Evolutionary conservation across 2,329 filamentous ascomycete species (phyloP).

Genomic region (Fusarium subtropicale): DNA sequence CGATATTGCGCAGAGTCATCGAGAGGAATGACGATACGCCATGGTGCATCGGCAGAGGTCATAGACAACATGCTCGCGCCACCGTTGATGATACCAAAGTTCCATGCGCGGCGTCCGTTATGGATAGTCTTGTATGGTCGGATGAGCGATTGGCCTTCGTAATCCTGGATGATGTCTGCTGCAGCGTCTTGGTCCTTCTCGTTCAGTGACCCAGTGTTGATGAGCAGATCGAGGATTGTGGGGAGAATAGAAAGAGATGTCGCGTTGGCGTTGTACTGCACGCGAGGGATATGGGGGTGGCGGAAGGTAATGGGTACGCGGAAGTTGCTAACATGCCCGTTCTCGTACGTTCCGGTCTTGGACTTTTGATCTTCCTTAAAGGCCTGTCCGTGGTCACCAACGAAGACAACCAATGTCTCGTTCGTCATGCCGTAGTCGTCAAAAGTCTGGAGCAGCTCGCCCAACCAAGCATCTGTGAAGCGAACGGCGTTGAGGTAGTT

Average conservation of each 20-base stretch:
- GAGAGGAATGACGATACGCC: constrained; percentile 50
- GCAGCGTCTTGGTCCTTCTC: constrained; percentile 44
- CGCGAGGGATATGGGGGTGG: constrained; percentile 49
- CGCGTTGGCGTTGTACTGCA: constrained; percentile 50
- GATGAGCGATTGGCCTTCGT: constrained; percentile 53
- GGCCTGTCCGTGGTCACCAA: constrained; percentile 52
- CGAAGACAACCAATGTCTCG: constrained; percentile 51
- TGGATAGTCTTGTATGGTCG: constrained; percentile 44
- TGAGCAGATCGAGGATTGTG: constrained; percentile 52
- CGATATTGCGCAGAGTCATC: constrained; percentile 50
- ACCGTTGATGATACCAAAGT: constrained; percentile 52
- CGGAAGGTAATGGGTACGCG: constrained; percentile 52
- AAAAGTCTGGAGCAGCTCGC: constrained; percentile 48
- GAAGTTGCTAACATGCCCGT: constrained; percentile 50
- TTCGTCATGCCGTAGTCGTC: constrained; percentile 51
- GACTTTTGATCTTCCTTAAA: constrained; percentile 50
- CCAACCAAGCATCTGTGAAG: constrained; percentile 51
- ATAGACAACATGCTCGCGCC: constrained; percentile 51
- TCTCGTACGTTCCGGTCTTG: constrained; percentile 51
- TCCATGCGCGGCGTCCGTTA: constrained; percentile 49
- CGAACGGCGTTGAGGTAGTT: constrained; percentile 51
- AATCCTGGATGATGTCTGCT: constrained; percentile 48
- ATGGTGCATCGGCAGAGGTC: constrained; percentile 49
- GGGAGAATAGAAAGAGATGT: constrained; percentile 51
- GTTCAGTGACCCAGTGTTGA: constrained; percentile 50